Conservation (phyloP, 2,329 filamentous ascomycete genomes). For the Penicillium sp. region DNA sequence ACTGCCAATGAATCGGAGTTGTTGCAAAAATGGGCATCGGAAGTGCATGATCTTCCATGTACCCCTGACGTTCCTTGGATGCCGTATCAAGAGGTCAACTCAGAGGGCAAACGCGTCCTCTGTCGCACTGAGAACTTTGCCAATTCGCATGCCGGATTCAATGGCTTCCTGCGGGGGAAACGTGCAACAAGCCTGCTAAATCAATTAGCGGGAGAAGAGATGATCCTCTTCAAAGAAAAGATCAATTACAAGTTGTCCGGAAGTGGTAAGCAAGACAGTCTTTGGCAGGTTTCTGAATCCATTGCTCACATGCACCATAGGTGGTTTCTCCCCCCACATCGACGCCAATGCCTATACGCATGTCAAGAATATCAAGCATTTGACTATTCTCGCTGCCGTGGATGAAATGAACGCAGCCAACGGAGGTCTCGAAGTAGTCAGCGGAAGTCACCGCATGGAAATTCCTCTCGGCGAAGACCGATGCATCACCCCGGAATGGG, state of each 20-base stretch:
- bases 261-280: slow-evolving; percentile 29
- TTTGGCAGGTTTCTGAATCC: not conserved
- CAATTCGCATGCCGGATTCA: slow-evolving; percentile 36
- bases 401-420: slow-evolving; percentile 40
- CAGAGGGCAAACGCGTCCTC: slow-evolving; percentile 31
- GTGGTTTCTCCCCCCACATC: slow-evolving; percentile 44
- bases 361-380: slow-evolving; percentile 44
- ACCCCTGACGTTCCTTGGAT: slow-evolving; percentile 32
- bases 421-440: slow-evolving; percentile 45
- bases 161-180: slow-evolving; percentile 38
- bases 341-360: slow-evolving; percentile 47
- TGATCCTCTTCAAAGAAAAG: slow-evolving; percentile 49
- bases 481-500: slow-evolving; percentile 40
- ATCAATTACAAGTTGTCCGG: slow-evolving; percentile 48
- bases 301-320: slow-evolving; percentile 13
- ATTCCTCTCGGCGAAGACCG: slow-evolving; percentile 38
- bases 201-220: slow-evolving; percentile 40
- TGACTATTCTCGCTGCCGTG: slow-evolving; percentile 44
- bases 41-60: slow-evolving; percentile 38
- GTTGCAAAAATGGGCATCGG: slow-evolving; percentile 36
- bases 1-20: slow-evolving; percentile 17
- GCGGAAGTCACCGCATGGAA: slow-evolving; percentile 40
- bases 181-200: slow-evolving; percentile 32
- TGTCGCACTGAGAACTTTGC: slow-evolving; percentile 40
- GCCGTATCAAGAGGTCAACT: slow-evolving; percentile 40